Evolutionary conservation across 2,329 filamentous ascomycete species (phyloP).

Genomic region (Stagonosporopsis rhizophila): DNA sequence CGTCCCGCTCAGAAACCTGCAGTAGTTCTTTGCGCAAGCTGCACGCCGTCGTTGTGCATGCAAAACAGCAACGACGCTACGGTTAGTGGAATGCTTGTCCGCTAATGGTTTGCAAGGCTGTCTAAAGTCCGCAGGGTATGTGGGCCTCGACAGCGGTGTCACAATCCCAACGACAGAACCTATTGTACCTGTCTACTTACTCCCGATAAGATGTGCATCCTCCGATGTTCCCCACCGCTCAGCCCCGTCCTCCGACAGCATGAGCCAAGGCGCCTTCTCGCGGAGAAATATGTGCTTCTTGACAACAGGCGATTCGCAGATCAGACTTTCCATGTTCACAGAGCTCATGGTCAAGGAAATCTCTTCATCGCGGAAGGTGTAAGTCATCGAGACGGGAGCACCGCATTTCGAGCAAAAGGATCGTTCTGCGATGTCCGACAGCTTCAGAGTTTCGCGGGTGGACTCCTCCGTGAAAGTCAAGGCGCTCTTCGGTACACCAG

Average conservation of each 20-base stretch:
- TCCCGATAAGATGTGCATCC: slow-evolving; percentile 25
- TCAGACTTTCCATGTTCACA: slow-evolving; percentile 52
- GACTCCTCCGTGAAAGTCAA: slow-evolving; percentile 46
- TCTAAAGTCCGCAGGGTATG: neutral
- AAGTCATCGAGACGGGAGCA: slow-evolving; percentile 55
- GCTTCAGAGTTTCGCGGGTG: slow-evolving; percentile 42
- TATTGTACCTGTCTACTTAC: neutral
- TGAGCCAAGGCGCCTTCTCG: slow-evolving; percentile 48
- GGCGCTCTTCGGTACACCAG: slow-evolving; percentile 43
- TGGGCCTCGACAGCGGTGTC: neutral
- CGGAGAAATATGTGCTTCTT: slow-evolving; percentile 55
- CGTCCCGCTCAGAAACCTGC: slow-evolving; percentile 6
- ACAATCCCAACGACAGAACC: neutral
- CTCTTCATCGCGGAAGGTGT: slow-evolving; percentile 40
- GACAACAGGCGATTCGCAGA: slow-evolving; percentile 38
- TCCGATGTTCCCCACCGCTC: slow-evolving; percentile 32
- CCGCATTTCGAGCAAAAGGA: slow-evolving; percentile 57
- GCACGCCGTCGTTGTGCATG: slow-evolving; percentile 1
- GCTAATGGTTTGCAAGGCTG: slow-evolving; percentile 1
- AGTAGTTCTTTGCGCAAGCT: slow-evolving; percentile 7
- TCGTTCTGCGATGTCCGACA: slow-evolving; percentile 53
- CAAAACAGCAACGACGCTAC: slow-evolving; percentile 11
- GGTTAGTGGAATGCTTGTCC: neutral
- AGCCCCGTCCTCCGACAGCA: slow-evolving; percentile 38
- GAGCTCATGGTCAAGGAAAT: slow-evolving; percentile 52